A percentile compares a stretch with the other conserved stretches of the same genome.
These are phyloP conservation scores for Saccharomyces eubayanus DNA, from an alignment of 805 yeast species.

Conservation along the genomic window DNA sequence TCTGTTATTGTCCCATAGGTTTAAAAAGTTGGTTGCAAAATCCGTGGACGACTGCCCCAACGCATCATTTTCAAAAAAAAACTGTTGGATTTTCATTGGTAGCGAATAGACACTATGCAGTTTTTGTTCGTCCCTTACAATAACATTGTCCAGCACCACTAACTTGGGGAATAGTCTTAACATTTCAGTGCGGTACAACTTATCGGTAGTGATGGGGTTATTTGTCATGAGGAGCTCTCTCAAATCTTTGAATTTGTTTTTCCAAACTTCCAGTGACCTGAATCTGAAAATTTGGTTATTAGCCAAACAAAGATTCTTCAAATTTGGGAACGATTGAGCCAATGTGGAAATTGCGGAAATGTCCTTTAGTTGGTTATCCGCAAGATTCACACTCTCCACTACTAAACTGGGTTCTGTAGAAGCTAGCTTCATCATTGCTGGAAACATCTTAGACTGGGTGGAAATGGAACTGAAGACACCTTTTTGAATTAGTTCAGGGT, in stretches of 20 bases:
- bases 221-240: constrained; percentile 72
- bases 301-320: constrained; percentile 72
- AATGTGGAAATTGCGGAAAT: constrained; percentile 51
- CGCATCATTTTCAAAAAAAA: constrained; percentile 74
- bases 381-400: constrained; percentile 64
- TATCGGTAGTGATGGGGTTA: constrained; percentile 57
- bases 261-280: constrained; percentile 63
- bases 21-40: constrained; percentile 67
- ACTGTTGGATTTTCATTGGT: constrained; percentile 48
- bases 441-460: constrained; percentile 73
- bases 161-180: constrained; percentile 72
- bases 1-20: constrained; percentile 77
- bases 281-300: constrained; percentile 59
- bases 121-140: constrained; percentile 66
- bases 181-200: constrained; percentile 50
- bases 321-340: constrained; percentile 63
- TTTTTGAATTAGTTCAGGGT: constrained; percentile 46
- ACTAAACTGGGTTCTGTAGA: constrained; percentile 36
- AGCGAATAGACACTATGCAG: constrained; percentile 43
- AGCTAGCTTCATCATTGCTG: constrained; percentile 82
- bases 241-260: constrained; percentile 60
- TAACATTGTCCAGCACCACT: constrained; percentile 65
- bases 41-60: constrained; percentile 64
- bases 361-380: constrained; percentile 58
- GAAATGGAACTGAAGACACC: constrained; percentile 59